These are phyloP conservation scores for Fusarium marasasianum DNA, from an alignment of 2,329 filamentous ascomycete genomes.

Conservation along the genomic window DNA sequence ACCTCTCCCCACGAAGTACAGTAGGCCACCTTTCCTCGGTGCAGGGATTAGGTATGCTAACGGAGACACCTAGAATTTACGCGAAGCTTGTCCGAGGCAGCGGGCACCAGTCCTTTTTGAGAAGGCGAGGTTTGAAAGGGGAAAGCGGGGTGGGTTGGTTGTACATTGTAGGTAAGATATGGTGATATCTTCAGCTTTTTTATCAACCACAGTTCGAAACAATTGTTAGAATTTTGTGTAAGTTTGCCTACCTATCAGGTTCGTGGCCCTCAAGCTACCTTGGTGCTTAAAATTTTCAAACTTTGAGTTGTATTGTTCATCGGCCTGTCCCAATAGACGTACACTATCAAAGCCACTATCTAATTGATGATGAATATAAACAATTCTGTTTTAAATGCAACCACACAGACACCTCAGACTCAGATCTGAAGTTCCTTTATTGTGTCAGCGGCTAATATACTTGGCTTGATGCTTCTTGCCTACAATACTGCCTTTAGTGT, in stretches of 20 bases:
- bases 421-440: no score
- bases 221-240: neutral
- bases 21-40: constrained; percentile 37
- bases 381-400: neutral
- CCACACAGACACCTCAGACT: neutral
- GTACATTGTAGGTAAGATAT: constrained; percentile 16
- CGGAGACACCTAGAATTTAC: constrained; percentile 43
- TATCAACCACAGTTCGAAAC: neutral
- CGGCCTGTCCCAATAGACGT: neutral
- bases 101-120: constrained; percentile 15
- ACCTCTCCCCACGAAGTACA: constrained; percentile 43
- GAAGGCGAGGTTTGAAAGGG: constrained; percentile 23
- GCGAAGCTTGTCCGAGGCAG: constrained; percentile 42
- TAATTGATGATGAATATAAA: neutral
- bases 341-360: neutral
- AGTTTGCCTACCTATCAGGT: neutral
- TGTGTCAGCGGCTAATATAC: neutral
- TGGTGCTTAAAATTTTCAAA: neutral
- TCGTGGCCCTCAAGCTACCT: neutral
- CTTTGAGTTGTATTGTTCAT: neutral
- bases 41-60: constrained; percentile 29
- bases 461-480: neutral
- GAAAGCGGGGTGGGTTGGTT: constrained; percentile 29
- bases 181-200: neutral
- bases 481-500: neutral